Conservation (phyloP, 306 rosid genomes). For the Betula pendula region DNA sequence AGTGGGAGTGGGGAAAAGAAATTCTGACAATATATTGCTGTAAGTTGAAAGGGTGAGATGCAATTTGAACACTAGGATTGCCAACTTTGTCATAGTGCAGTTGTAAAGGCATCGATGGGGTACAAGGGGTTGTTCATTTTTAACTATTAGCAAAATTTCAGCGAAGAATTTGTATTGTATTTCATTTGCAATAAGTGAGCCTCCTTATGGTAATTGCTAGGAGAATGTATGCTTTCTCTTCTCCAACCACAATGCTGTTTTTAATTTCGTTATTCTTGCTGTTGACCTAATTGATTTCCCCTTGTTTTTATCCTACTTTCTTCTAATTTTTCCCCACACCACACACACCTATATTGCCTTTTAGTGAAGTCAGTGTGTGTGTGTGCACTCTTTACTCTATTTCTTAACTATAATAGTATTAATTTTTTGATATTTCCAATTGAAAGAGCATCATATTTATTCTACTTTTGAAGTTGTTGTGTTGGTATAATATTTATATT, state of each 20-base stretch:
- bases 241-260: background rate
- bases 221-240: background rate
- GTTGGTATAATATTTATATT: conserved; percentile 20
- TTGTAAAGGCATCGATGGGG: background rate
- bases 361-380: background rate
- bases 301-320: background rate
- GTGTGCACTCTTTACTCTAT: background rate
- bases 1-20: background rate
- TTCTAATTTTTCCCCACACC: background rate
- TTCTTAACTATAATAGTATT: background rate
- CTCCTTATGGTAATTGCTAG: background rate
- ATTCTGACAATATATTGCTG: background rate
- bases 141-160: background rate
- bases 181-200: background rate
- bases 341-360: background rate
- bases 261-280: background rate
- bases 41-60: background rate
- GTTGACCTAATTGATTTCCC: background rate
- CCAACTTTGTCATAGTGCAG: background rate
- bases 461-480: background rate
- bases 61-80: background rate
- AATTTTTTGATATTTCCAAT: background rate
- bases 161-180: background rate
- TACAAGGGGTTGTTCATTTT: background rate
- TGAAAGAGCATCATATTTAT: background rate